These are phyloP conservation scores for Biscogniauxia sp. DNA, from an alignment of 2,329 filamentous ascomycete genomes.

Conservation along the genomic window DNA sequence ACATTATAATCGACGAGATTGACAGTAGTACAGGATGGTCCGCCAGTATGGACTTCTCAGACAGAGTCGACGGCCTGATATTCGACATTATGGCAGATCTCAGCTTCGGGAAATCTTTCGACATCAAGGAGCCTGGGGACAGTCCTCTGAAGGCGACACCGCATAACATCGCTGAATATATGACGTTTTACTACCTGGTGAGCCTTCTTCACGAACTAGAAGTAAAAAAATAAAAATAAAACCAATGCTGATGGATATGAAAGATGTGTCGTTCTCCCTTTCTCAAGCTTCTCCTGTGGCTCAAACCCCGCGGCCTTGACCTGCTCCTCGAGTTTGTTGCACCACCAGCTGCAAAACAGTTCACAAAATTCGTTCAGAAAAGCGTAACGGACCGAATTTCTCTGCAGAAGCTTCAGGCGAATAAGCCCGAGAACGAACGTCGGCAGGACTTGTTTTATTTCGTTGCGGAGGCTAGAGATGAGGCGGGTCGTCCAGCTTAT, in stretches of 20 bases:
- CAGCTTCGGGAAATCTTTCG: conserved; percentile 24
- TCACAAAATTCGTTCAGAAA: conserved; percentile 16
- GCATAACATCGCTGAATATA: conserved; percentile 13
- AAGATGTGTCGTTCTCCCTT: conserved; percentile 16
- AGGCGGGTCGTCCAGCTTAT: conserved; percentile 15
- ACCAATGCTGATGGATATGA: background rate
- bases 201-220: background rate
- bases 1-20: conserved; percentile 12
- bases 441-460: conserved; percentile 27
- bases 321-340: conserved; percentile 9
- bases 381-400: conserved; percentile 16
- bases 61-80: conserved; percentile 8
- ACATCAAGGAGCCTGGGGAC: conserved; percentile 24
- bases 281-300: conserved; percentile 9
- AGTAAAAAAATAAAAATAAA: too few species aligned
- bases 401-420: conserved; percentile 13
- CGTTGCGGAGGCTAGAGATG: conserved; percentile 16
- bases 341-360: conserved; percentile 11
- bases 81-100: conserved; percentile 27
- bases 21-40: conserved; percentile 13
- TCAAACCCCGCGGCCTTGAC: conserved; percentile 21
- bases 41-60: conserved; percentile 13
- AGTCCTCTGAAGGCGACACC: conserved; percentile 18
- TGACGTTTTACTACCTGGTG: conserved; percentile 20
- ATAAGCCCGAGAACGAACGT: conserved; percentile 13